Base-by-base conservation (phyloP, 2,329 filamentous ascomycete genomes). In the Ophioceras dolichostomum region DNA sequence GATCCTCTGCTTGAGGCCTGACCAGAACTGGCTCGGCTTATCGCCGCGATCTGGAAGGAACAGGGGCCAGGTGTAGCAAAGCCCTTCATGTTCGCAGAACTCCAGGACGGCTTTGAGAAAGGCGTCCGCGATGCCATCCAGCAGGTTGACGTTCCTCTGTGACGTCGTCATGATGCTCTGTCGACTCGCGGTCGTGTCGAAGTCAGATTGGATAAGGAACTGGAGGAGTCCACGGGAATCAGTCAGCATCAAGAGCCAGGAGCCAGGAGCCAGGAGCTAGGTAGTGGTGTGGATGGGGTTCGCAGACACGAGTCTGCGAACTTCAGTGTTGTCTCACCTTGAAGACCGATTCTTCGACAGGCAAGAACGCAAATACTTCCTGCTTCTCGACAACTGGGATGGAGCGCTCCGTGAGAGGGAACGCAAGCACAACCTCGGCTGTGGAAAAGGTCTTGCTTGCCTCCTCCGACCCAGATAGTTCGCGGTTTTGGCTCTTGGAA, bases 181-280 rank as follows among this genome's bases (percentile, higher is more conserved):
- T 1, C 67, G 52, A 41, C 51, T 65, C 4, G 62, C 65, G 13
- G 59, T 46, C 0, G 61, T 68, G 28, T 64, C 62, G 38, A 70
- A 71, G 41, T 71, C 66, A 6, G 62, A 54, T 8, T 71, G 66
- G 10, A 72, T 63, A 2, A 70, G 45, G 31, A 71, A 70, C 51
- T 62, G 20, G 5, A n/a, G n/a, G n/a, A n/a, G n/a, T n/a, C n/a
- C n/a, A n/a, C n/a, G n/a, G n/a, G n/a, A n/a, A n/a, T n/a, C n/a
- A n/a, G n/a, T n/a, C n/a, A n/a, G n/a, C n/a, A n/a, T n/a, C n/a
- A n/a, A n/a, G n/a, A n/a, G n/a, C n/a, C n/a, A n/a, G n/a, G n/a
- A n/a, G n/a, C n/a, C n/a, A n/a, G n/a, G n/a, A n/a, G n/a, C n/a
- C n/a, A n/a, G n/a, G n/a, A n/a, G n/a, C n/a, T n/a, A n/a, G n/a